Percentiles rank a stretch among this genome's conserved stretches.
Evolutionary conservation across 345 rosid species (phyloP).

Genomic region (Jatropha curcas): DNA sequence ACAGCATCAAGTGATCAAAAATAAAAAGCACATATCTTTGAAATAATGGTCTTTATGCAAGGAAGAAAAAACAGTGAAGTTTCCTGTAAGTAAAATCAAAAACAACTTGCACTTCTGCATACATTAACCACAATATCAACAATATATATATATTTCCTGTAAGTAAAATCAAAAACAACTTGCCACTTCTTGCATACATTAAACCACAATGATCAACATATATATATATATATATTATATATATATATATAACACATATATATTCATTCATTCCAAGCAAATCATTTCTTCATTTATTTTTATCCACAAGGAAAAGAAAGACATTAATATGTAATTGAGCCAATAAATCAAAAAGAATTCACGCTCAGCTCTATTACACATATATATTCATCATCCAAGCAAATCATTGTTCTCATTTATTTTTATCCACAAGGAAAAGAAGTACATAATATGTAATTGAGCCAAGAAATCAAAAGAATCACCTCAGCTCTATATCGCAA

Average conservation of each 20-base stretch:
- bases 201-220: background rate
- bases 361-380: constrained; percentile 99
- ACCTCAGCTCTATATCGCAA: constrained; percentile 95
- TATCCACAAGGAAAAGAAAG: background rate
- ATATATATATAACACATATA: too few relatives aligned
- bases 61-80: background rate
- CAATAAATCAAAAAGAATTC: constrained; percentile 1
- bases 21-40: too few relatives aligned
- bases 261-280: background rate
- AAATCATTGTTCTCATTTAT: background rate
- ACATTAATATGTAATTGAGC: background rate
- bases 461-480: constrained; percentile 1
- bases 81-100: background rate
- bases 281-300: background rate
- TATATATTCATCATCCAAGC: background rate
- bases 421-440: background rate
- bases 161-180: background rate
- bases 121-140: background rate
- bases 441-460: background rate
- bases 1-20: background rate
- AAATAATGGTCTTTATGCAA: background rate
- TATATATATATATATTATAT: too few relatives aligned
- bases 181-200: background rate
- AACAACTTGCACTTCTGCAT: background rate
- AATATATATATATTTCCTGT: too few relatives aligned